phyloP scores from a whole-genome alignment of 805 yeast genomes.

The Ogataea paraovalis region DNA sequence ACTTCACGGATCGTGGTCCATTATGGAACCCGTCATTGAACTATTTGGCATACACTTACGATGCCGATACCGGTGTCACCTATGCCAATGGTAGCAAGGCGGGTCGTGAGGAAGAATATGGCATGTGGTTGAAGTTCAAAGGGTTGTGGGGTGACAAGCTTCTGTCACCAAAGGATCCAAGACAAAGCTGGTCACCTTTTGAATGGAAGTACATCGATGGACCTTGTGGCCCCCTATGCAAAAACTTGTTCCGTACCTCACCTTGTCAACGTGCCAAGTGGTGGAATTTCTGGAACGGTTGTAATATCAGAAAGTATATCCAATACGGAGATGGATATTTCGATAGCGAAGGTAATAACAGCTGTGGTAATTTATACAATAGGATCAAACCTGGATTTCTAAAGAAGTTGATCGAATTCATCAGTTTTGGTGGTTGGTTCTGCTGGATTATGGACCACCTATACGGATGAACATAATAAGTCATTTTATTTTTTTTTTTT shows the following conservation, averaged over 20 bases:
- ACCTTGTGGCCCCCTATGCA: constrained; percentile 83
- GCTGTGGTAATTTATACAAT: constrained; percentile 55
- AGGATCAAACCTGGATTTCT: constrained; percentile 16
- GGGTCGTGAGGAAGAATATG: constrained; percentile 51
- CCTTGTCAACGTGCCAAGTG: constrained; percentile 85
- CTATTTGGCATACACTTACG: constrained; percentile 75
- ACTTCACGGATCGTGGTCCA: constrained; percentile 93
- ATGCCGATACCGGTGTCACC: constrained; percentile 47
- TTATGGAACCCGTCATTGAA: constrained; percentile 91
- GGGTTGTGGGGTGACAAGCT: constrained; percentile 94
- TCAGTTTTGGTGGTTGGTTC: constrained; percentile 44
- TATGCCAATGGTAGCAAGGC: constrained; percentile 44
- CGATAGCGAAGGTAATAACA: constrained; percentile 76
- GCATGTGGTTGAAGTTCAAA: constrained; percentile 71
- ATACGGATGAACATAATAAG: constrained; percentile 28
- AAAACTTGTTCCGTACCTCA: constrained; percentile 62
- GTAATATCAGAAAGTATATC: constrained; percentile 70
- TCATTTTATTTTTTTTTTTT: background rate
- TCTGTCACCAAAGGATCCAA: constrained; percentile 59
- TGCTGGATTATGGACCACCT: constrained; percentile 40
- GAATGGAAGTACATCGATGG: constrained; percentile 92
- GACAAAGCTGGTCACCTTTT: constrained; percentile 84
- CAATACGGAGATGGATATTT: constrained; percentile 78
- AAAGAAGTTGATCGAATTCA: constrained; percentile 31
- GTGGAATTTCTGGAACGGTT: constrained; percentile 88